Percentiles rank a stretch among this genome's conserved stretches.
Conservation (phyloP, 176 grass and related monocot genomes). For the Triticum turgidum region DNA sequence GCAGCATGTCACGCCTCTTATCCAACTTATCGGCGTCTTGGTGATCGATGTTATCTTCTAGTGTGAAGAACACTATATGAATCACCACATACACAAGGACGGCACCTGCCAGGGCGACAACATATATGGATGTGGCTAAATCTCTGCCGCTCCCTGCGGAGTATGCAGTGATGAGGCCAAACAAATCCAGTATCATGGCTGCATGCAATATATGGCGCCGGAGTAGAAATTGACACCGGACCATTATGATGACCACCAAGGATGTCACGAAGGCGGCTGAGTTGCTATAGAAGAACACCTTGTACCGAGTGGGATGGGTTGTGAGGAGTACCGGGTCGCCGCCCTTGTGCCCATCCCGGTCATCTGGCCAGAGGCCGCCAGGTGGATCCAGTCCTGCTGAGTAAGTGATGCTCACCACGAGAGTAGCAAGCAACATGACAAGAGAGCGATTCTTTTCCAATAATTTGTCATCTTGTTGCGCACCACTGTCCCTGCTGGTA, state of each 20-base stretch:
- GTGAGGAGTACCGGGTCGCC: constrained; percentile 13
- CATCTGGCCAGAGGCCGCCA: constrained; percentile 26
- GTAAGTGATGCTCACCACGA: constrained; percentile 38
- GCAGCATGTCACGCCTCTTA: background rate
- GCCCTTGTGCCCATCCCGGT: background rate
- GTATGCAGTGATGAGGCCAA: constrained; percentile 34
- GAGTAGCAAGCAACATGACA: constrained; percentile 27
- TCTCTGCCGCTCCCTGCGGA: constrained; percentile 7
- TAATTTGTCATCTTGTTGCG: too few relatives aligned
- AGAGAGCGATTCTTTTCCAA: background rate
- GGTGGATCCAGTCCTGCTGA: constrained; percentile 34
- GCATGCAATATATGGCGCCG: background rate
- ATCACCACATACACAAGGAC: background rate
- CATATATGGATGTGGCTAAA: constrained; percentile 17
- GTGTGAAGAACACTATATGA: background rate
- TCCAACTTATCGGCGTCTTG: background rate
- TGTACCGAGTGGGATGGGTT: background rate
- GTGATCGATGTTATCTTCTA: background rate
- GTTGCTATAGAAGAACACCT: constrained; percentile 40
- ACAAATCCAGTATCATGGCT: constrained; percentile 15
- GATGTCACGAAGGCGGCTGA: constrained; percentile 29
- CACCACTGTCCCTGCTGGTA: background rate
- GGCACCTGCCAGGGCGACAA: background rate
- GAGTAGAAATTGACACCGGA: background rate
- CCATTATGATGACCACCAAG: constrained; percentile 24